Conservation (phyloP, 768 basidiomycete species). For the Lactarius psammicola region DNA sequence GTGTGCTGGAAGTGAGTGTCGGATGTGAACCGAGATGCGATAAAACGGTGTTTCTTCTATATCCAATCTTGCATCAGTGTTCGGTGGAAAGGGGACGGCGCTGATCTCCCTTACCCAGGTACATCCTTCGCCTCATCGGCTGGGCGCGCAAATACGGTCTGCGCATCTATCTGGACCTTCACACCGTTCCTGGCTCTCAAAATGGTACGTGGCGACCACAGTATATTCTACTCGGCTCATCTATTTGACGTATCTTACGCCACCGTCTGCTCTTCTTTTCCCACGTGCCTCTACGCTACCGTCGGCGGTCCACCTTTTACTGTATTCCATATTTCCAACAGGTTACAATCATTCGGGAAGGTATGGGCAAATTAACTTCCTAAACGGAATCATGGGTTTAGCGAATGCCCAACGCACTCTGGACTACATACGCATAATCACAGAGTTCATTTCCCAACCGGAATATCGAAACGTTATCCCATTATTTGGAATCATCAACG, state of each 20-base stretch:
- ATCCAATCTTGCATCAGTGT: neutral
- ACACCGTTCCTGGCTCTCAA: constrained; percentile 79
- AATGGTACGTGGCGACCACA: constrained; percentile 48
- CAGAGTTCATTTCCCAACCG: constrained; percentile 82
- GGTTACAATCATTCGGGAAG: constrained; percentile 63
- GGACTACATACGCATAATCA: constrained; percentile 72
- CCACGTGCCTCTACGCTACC: neutral
- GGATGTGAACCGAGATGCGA: neutral
- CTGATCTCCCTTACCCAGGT: constrained; percentile 35
- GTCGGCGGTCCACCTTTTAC: neutral
- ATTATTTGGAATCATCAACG: constrained; percentile 66
- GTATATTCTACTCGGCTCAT: constrained; percentile 10
- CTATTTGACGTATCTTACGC: constrained; percentile 20
- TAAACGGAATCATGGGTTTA: constrained; percentile 78
- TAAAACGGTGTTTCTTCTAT: neutral
- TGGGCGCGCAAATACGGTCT: constrained; percentile 94
- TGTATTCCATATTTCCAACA: constrained; percentile 25
- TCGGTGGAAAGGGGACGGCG: neutral
- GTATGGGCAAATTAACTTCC: constrained; percentile 58
- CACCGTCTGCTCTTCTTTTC: neutral
- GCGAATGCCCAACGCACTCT: constrained; percentile 85
- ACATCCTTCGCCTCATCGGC: constrained; percentile 70
- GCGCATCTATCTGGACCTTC: constrained; percentile 78
- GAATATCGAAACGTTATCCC: constrained; percentile 63
- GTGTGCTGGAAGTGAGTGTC: constrained; percentile 68